Evolutionary conservation across 371 early-diverging fungal species (phyloP).

Genomic region (Mucor racemosus): DNA sequence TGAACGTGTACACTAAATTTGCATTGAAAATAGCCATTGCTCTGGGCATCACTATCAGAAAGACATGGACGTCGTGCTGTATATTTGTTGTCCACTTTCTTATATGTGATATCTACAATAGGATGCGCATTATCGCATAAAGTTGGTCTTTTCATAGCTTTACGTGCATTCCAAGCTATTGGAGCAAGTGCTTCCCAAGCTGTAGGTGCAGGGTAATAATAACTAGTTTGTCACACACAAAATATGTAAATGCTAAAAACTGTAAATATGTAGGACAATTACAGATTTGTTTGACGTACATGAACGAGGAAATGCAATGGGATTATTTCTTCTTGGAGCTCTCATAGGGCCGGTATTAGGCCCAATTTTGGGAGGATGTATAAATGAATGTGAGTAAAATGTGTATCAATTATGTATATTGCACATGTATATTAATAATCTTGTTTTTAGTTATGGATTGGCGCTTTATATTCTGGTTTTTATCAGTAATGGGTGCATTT

Average conservation of each 20-base stretch:
- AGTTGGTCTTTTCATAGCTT: constrained; percentile 59
- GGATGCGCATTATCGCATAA: constrained; percentile 66
- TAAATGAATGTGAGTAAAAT: constrained; percentile 40
- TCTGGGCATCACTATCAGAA: constrained; percentile 77
- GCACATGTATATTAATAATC: background rate
- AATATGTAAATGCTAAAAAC: background rate
- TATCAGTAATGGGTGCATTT: constrained; percentile 60
- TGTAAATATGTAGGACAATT: constrained; percentile 31
- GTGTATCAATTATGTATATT: background rate
- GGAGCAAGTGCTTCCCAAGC: constrained; percentile 76
- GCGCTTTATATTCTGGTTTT: constrained; percentile 70
- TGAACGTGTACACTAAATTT: background rate
- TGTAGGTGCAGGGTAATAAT: constrained; percentile 70
- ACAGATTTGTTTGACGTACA: constrained; percentile 37
- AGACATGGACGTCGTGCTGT: constrained; percentile 65
- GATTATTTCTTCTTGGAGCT: constrained; percentile 63
- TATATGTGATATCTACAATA: constrained; percentile 65
- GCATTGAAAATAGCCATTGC: constrained; percentile 47
- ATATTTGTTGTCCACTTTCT: constrained; percentile 59
- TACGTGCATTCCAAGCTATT: constrained; percentile 71
- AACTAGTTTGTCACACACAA: background rate
- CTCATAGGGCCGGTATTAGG: constrained; percentile 60
- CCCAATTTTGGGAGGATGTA: constrained; percentile 51
- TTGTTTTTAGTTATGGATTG: constrained; percentile 56
- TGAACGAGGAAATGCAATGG: constrained; percentile 63